Base-by-base conservation (phyloP, 371 early-diverging fungal genomes). In the Entomophthora muscae region DNA sequence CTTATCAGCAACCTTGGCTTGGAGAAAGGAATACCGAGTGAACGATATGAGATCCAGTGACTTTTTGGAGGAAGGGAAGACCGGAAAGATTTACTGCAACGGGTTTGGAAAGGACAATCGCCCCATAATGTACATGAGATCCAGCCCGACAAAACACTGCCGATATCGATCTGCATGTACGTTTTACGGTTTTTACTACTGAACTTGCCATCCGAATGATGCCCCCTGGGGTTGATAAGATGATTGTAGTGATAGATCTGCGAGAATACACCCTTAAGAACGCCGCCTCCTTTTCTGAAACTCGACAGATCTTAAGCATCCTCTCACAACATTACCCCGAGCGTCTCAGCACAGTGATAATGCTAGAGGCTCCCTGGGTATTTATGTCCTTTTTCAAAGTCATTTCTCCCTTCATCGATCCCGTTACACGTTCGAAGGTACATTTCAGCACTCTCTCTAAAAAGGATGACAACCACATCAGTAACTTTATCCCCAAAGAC, bases 301-400 rank as follows among this genome's bases (percentile, higher is more conserved):
- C 92, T 2, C 79, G 83, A 53, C 80, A 86, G 62, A 89, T 91
- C 55, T 73, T 92, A 70, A 72, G 81, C 57, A 80, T 89, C 27
- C 71, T 95, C 10, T 81, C 80, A 26, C 78, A 78, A 32, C 95
- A 95, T 71, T 95, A 93, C 67, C 92, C 92, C 1, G 94, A 93
- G 70, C 77, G 88, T 28, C 71, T 90, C 53, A 78, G 82, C 61
- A 66, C 68, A 60, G 81, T 78, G 1, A 77, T 77, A 63, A 70
- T 85, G 23, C 66, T 83, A 31, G 78, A 84, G 63, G 89, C 94
- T 28, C 89, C 90, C n/a, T 88, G 88, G 83, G 85, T 88, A 69
- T 88, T 95, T 66, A 82, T 82, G 72, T 77, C 81, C 32, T 84
- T 89, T 28, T 90, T 85, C 66, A 83, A 81, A 68, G 29, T 91